A percentile compares a stretch with the other conserved stretches of the same genome.
phyloP scores from a whole-genome alignment of 1,284 basidiomycete genomes.

The Apiotrichum veenhuisii region DNA sequence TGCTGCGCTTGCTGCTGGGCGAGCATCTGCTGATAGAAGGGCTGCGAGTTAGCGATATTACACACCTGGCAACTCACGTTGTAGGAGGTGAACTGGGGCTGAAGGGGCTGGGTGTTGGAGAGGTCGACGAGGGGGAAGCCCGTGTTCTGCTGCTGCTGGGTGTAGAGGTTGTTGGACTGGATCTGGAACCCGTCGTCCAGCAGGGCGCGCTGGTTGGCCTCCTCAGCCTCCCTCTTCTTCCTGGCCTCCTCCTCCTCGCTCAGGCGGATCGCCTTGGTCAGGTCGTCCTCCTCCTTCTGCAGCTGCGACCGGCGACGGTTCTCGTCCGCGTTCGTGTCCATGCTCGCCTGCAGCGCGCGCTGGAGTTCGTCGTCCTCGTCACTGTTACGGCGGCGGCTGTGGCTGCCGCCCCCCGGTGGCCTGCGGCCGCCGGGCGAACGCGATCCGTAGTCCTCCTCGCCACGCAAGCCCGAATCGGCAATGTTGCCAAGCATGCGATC shows the following conservation, averaged over 20 bases:
- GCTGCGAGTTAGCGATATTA: conserved; percentile 25
- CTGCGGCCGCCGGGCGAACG: background rate
- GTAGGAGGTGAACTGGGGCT: conserved; percentile 60
- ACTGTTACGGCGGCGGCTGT: conserved; percentile 21
- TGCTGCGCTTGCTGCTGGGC: conserved; percentile 45
- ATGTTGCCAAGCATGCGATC: conserved; percentile 80
- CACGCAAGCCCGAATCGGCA: conserved; percentile 46
- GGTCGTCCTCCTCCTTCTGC: conserved; percentile 62
- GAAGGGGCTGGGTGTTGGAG: conserved; percentile 52
- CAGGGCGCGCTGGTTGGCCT: conserved; percentile 68
- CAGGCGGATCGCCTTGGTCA: conserved; percentile 70
- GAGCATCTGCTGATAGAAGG: conserved; percentile 51
- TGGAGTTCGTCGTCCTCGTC: conserved; percentile 76
- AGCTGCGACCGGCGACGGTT: conserved; percentile 55
- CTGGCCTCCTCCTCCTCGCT: conserved; percentile 83
- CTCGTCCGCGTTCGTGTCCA: conserved; percentile 70
- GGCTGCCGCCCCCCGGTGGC: background rate
- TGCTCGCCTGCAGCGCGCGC: conserved; percentile 81
- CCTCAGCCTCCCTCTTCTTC: conserved; percentile 65
- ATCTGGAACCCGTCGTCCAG: conserved; percentile 80
- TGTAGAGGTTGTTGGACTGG: conserved; percentile 42
- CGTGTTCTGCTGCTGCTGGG: conserved; percentile 37
- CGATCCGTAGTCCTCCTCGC: conserved; percentile 52
- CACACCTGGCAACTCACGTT: conserved; percentile 46
- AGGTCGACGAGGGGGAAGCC: conserved; percentile 62